phyloP scores from a whole-genome alignment of 78 protist genomes.

The Dictyostelium purpureum region DNA sequence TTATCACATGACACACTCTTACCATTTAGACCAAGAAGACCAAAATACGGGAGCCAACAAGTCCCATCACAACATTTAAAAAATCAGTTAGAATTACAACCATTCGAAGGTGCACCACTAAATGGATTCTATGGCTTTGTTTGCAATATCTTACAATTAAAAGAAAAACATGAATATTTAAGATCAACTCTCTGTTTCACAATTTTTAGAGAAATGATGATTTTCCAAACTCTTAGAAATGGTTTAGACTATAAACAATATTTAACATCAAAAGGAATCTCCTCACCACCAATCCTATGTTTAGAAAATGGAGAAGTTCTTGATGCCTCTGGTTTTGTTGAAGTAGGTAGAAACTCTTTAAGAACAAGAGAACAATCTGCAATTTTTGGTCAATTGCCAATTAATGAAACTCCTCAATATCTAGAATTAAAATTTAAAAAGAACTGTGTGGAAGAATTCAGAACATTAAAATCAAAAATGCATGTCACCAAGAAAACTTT shows the following conservation, averaged over 20 bases:
- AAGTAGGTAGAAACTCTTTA: conserved; percentile 28
- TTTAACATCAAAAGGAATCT: neutral
- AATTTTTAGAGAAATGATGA: conserved; percentile 39
- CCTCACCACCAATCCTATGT: conserved; percentile 30
- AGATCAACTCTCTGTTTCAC: conserved; percentile 50
- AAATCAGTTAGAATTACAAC: neutral
- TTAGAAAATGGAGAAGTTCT: conserved; percentile 25
- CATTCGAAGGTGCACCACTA: conserved; percentile 34
- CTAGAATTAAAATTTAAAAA: neutral
- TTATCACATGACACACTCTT: neutral
- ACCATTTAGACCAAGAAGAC: neutral
- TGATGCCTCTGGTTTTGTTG: conserved; percentile 68
- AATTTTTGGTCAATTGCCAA: conserved; percentile 57
- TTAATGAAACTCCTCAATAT: conserved; percentile 17
- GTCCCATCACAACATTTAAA: neutral
- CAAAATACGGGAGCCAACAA: neutral
- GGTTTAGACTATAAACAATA: neutral
- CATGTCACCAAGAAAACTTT: neutral
- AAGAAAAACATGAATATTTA: conserved; percentile 54
- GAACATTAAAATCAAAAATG: neutral
- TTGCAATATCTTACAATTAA: conserved; percentile 40
- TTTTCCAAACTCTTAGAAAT: conserved; percentile 32
- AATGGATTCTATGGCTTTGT: conserved; percentile 42
- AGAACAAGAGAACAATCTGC: neutral
- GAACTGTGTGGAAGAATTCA: neutral